These are phyloP conservation scores for Tuber aestivum DNA, from an alignment of 495 filamentous ascomycete genomes.

Conservation along the genomic window DNA sequence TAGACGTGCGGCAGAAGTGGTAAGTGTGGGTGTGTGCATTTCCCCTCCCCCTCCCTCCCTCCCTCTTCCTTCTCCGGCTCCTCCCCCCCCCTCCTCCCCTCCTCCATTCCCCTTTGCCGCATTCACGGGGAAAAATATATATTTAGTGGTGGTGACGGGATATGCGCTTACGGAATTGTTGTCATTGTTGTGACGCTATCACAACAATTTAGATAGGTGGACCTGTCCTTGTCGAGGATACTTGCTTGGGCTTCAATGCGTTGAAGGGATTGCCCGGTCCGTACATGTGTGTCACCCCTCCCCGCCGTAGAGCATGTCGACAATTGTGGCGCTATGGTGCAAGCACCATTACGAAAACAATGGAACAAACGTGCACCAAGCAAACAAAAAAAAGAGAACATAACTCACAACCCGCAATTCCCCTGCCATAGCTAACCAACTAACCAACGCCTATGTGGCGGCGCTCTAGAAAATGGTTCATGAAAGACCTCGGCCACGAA, in stretches of 20 bases:
- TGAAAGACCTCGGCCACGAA: slow-evolving; percentile 69
- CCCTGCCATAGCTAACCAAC: not conserved
- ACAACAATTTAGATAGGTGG: slow-evolving; percentile 59
- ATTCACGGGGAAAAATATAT: not conserved
- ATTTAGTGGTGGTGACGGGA: not conserved
- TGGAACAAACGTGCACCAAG: not conserved
- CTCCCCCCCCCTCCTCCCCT: slow-evolving; percentile 4
- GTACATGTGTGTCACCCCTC: slow-evolving; percentile 69
- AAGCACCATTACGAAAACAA: not conserved
- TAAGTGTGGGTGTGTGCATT: slow-evolving; percentile 42
- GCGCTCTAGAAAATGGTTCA: slow-evolving; percentile 49
- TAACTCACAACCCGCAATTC: not conserved
- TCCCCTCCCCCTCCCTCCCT: not conserved
- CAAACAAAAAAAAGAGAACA: not conserved
- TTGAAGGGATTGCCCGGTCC: slow-evolving; percentile 86
- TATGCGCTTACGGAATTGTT: not conserved
- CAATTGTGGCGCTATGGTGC: not conserved
- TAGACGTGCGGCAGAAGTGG: slow-evolving; percentile 63
- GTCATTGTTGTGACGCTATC: slow-evolving; percentile 9
- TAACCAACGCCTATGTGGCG: not conserved
- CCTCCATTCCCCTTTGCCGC: too few relatives aligned
- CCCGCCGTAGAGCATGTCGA: not conserved
- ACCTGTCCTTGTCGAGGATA: slow-evolving; percentile 93
- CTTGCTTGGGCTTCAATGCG: slow-evolving; percentile 85
- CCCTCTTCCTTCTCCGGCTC: not conserved